Evolutionary conservation across 495 filamentous ascomycete genomes (phyloP), one percentile per base, ranked within the genome.

Genomic region (Penicillium turbatum): DNA sequence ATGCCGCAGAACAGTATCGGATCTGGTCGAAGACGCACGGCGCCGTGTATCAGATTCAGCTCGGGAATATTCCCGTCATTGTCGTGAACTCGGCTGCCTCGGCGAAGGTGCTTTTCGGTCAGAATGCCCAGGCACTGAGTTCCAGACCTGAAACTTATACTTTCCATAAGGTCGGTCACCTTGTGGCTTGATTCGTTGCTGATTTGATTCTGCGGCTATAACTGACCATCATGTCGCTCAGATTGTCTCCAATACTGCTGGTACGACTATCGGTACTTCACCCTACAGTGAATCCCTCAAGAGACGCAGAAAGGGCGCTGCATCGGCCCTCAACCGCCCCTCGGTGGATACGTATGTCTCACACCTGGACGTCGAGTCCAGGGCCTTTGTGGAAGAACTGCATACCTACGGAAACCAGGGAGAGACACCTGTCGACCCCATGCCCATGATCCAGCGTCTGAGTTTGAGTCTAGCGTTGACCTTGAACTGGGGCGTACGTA

Each of bases 181-280:
- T 26, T 24, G 4, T 35, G 32, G 1, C 32, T 35, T 35, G 1
- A 13, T 39, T 19, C 16, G 31, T 17, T 26, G 6, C 5, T 52
- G 10, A 15, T 43, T 34, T 19, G 7, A 16, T 58, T 30, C 38
- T 40, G 30, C 9, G 12, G 34, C 44, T 37, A 45, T 49, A 13
- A 26, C 39, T 48, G 34, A 57, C 36, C 37, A 5, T 10, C 12
- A 24, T 27, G 7, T 21, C 37, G 30, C 37, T 26, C 51, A 84
- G 80, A 78, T 86, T 7, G 75, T 85, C 4, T 82, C 79, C 13
- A 82, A 78, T 31, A 85, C 81, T 1, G 76, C 81, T 6, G 83
- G 82, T n/a, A 81, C 82, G 5, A 86, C 83, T 0, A 86, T 87
- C 48, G 84, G 83, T 10, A 82, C 83, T 0, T 82, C 80, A 0